phyloP scores from a whole-genome alignment of 768 basidiomycete genomes.

The Leccinum subgranulosum region DNA sequence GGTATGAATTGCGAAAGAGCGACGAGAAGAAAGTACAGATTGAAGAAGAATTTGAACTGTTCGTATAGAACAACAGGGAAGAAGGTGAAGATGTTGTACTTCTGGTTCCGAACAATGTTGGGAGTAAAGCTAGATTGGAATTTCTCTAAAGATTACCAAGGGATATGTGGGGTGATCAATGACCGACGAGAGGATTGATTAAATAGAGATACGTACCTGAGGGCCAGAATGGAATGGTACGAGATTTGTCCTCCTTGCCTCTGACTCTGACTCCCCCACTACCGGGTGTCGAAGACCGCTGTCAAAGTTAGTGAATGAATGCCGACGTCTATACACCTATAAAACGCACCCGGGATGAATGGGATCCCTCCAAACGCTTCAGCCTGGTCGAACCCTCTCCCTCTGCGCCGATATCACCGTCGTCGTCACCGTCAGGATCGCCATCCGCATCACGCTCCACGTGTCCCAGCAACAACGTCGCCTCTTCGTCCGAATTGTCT shows the following conservation, averaged over 20 bases:
- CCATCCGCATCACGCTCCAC: constrained; percentile 34
- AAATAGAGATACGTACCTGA: constrained; percentile 43
- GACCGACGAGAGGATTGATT: not conserved
- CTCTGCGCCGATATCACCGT: constrained; percentile 34
- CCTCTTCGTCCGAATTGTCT: constrained; percentile 66
- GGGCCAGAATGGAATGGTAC: constrained; percentile 75
- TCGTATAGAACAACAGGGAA: constrained; percentile 96
- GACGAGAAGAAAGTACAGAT: constrained; percentile 95
- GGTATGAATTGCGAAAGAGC: constrained; percentile 96
- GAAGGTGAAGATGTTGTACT: constrained; percentile 97
- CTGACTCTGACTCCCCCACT: constrained; percentile 6
- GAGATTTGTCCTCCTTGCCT: constrained; percentile 60
- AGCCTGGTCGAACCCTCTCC: constrained; percentile 26
- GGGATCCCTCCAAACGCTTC: constrained; percentile 26
- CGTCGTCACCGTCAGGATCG: constrained; percentile 36
- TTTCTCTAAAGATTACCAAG: constrained; percentile 49
- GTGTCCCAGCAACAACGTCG: constrained; percentile 42
- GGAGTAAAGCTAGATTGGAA: constrained; percentile 70
- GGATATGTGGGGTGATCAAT: not conserved
- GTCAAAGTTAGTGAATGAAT: not conserved
- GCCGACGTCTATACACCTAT: not conserved
- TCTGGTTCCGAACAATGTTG: constrained; percentile 95
- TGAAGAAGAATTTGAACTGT: constrained; percentile 99
- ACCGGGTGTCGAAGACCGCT: constrained; percentile 24
- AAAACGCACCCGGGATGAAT: constrained; percentile 15